Conservation (phyloP, 257 asterid genomes). For the Parsonsia alboflavescens region DNA sequence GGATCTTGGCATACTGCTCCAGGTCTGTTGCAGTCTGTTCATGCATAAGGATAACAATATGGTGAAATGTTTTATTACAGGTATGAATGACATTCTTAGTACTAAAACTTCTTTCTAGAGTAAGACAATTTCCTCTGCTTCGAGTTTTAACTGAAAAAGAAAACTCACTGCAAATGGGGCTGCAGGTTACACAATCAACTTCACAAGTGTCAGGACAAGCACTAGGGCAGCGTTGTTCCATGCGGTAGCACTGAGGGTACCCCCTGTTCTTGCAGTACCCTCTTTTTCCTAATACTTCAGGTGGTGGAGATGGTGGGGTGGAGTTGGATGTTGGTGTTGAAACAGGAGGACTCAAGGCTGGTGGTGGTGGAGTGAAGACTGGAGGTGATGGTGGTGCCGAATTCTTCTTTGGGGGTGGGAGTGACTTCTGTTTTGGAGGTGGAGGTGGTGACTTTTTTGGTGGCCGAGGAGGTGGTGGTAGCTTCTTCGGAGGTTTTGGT, state of each 20-base stretch:
- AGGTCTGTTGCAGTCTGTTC: slow-evolving; percentile 15
- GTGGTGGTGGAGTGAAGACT: slow-evolving; percentile 15
- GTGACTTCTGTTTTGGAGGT: not conserved
- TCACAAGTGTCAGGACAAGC: slow-evolving; percentile 23
- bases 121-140: no score
- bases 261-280: slow-evolving; percentile 21
- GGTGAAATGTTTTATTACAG: not conserved
- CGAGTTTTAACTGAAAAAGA: not conserved
- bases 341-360: slow-evolving; percentile 18
- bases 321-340: slow-evolving; percentile 6
- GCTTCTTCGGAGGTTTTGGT: not conserved
- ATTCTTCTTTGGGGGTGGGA: not conserved
- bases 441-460: not conserved
- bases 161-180: slow-evolving; percentile 50
- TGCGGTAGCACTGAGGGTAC: slow-evolving; percentile 21
- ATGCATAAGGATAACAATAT: not conserved
- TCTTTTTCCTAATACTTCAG: slow-evolving; percentile 32
- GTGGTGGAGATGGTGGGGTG: slow-evolving; percentile 24
- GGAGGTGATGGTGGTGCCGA: slow-evolving; percentile 23
- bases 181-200: slow-evolving; percentile 31
- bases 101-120: no score
- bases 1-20: slow-evolving; percentile 25
- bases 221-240: slow-evolving; percentile 25
- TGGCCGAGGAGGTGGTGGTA: slow-evolving; percentile 10
- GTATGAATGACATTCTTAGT: no score